Conservation (phyloP, 2,329 filamentous ascomycete genomes). For the Trichoderma asperellum region DNA sequence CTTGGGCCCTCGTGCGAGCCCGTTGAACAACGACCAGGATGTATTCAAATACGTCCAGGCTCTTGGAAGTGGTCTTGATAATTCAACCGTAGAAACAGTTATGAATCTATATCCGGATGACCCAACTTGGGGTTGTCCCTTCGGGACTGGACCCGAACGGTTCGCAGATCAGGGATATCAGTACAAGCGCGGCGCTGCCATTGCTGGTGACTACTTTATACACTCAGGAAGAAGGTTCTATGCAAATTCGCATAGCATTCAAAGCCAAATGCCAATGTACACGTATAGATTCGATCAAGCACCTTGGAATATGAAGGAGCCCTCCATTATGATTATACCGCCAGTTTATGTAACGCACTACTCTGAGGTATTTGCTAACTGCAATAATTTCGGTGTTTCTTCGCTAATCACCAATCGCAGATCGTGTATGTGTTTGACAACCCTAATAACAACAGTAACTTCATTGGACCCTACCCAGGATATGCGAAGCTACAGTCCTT, state of each 20-base stretch:
- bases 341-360: conserved; percentile 5
- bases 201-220: conserved; percentile 14
- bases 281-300: conserved; percentile 12
- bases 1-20: not conserved
- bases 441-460: conserved; percentile 17
- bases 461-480: not conserved
- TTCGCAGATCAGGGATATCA: conserved; percentile 7
- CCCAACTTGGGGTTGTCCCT: conserved; percentile 9
- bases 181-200: conserved; percentile 13
- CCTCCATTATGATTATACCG: conserved; percentile 3
- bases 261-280: not conserved
- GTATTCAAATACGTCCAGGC: not conserved
- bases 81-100: not conserved
- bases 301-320: conserved; percentile 15
- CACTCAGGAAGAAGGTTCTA: conserved; percentile 7
- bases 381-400: not conserved
- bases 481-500: conserved; percentile 1
- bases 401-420: not conserved
- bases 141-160: conserved; percentile 8
- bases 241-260: not conserved
- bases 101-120: conserved; percentile 13
- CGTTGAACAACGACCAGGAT: conserved; percentile 3
- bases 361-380: not conserved
- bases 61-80: conserved; percentile 1
- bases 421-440: conserved; percentile 17